Conservation (phyloP, 2,329 filamentous ascomycete genomes). For the Aspergillus floridensis region DNA sequence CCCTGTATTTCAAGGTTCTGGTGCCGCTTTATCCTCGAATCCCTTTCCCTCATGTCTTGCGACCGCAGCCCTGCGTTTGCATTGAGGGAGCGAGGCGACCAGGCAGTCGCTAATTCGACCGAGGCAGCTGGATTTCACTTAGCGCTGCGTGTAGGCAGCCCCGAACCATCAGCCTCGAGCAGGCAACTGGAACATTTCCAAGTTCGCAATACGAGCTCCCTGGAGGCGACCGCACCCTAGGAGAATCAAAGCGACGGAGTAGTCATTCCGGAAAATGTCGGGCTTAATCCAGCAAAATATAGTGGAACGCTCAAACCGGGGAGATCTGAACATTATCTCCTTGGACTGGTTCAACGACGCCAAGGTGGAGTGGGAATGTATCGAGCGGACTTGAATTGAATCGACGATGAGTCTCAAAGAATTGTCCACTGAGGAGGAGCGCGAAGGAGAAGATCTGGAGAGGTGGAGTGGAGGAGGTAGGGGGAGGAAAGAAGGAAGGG, state of each 20-base stretch:
- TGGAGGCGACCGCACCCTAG: neutral
- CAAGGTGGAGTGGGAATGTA: neutral
- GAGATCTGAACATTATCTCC: neutral
- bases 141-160: constrained; percentile 1
- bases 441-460: neutral
- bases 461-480: neutral
- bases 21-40: neutral
- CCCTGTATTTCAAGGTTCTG: neutral
- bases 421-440: neutral
- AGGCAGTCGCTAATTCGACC: neutral
- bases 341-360: neutral
- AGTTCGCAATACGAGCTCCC: neutral
- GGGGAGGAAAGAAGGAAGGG: constrained; percentile 1
- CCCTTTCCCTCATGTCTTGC: neutral
- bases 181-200: neutral
- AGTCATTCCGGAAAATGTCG: neutral
- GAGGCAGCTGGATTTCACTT: neutral
- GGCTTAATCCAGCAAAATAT: neutral
- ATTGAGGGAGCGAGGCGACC: neutral
- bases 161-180: neutral
- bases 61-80: neutral
- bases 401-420: neutral
- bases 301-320: neutral
- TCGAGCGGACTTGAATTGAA: neutral
- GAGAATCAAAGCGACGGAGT: neutral